Conservation (phyloP, 2,329 filamentous ascomycete genomes). For the Hawksworthiomyces lignivorus region DNA sequence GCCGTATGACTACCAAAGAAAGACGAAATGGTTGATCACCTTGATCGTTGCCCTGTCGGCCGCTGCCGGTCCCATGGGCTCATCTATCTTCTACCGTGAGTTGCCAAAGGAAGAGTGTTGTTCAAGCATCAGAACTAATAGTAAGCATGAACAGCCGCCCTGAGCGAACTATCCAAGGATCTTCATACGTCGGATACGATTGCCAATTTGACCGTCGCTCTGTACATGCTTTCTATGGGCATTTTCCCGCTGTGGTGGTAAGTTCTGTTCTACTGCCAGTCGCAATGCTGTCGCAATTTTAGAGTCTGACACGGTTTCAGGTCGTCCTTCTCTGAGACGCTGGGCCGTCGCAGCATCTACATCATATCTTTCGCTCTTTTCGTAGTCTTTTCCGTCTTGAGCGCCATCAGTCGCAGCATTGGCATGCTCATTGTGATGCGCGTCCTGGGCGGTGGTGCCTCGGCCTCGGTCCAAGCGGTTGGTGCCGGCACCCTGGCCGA, state of each 20-base stretch:
- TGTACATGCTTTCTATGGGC: slow-evolving; percentile 78
- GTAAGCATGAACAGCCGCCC: slow-evolving; percentile 54
- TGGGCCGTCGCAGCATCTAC: slow-evolving; percentile 72
- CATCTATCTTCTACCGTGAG: slow-evolving; percentile 74
- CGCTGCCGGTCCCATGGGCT: slow-evolving; percentile 73
- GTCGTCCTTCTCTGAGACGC: slow-evolving; percentile 67
- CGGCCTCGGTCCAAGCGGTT: slow-evolving; percentile 74
- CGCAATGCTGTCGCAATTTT: too few species aligned
- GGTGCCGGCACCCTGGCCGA: slow-evolving; percentile 79
- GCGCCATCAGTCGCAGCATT: slow-evolving; percentile 62
- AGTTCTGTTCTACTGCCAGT: slow-evolving; percentile 1
- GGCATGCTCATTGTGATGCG: slow-evolving; percentile 70
- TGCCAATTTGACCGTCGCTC: slow-evolving; percentile 66
- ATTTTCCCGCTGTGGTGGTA: slow-evolving; percentile 81
- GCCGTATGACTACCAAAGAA: slow-evolving; percentile 63
- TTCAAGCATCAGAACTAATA: too few species aligned
- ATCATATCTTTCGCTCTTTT: slow-evolving; percentile 67
- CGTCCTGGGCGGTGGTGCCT: slow-evolving; percentile 64
- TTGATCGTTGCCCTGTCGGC: slow-evolving; percentile 69
- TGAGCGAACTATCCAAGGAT: slow-evolving; percentile 54
- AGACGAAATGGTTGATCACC: slow-evolving; percentile 80
- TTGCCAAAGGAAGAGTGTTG: too few species aligned
- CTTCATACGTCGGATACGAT: slow-evolving; percentile 56
- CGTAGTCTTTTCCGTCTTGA: slow-evolving; percentile 60
- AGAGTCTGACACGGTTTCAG: too few species aligned